phyloP scores from a whole-genome alignment of 805 yeast species.

The Saturnispora galanensis region DNA sequence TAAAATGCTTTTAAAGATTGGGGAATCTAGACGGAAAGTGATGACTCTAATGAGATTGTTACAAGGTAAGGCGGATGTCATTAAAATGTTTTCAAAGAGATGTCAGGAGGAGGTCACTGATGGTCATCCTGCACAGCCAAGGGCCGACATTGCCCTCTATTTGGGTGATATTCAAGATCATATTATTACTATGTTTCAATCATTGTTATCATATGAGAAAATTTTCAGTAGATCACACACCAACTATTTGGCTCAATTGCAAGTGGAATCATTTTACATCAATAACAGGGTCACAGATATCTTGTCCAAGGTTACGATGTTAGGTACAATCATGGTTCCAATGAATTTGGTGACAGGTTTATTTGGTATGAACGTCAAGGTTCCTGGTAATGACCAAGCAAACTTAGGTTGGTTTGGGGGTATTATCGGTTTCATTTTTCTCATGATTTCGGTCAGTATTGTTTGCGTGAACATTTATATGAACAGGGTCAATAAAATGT shows the following conservation, averaged over 20 bases:
- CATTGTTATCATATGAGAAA: conserved; percentile 81
- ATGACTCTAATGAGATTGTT: conserved; percentile 87
- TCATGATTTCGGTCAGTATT: conserved; percentile 17
- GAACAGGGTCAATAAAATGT: conserved; percentile 14
- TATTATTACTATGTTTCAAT: conserved; percentile 92
- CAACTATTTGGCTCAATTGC: conserved; percentile 86
- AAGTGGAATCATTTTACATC: conserved; percentile 82
- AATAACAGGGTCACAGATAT: conserved; percentile 79
- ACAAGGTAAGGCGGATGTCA: conserved; percentile 92
- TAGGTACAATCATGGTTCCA: conserved; percentile 88
- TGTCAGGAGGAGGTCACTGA: conserved; percentile 61
- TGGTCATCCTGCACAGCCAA: conserved; percentile 44
- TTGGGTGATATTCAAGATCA: conserved; percentile 96
- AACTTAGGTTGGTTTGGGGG: conserved; percentile 47
- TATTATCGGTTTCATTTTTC: conserved; percentile 24
- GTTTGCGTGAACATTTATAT: conserved; percentile 20
- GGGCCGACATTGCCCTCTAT: conserved; percentile 86
- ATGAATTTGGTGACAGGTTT: conserved; percentile 83
- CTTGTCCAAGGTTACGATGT: conserved; percentile 77
- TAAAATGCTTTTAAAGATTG: conserved; percentile 69
- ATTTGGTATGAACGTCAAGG: conserved; percentile 90
- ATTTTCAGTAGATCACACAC: conserved; percentile 87
- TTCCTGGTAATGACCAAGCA: conserved; percentile 53
- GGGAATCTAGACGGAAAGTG: conserved; percentile 81
- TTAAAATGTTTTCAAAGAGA: conserved; percentile 90